These are phyloP conservation scores for Calocera viscosa DNA, from an alignment of 768 basidiomycete genomes.

Conservation along the genomic window DNA sequence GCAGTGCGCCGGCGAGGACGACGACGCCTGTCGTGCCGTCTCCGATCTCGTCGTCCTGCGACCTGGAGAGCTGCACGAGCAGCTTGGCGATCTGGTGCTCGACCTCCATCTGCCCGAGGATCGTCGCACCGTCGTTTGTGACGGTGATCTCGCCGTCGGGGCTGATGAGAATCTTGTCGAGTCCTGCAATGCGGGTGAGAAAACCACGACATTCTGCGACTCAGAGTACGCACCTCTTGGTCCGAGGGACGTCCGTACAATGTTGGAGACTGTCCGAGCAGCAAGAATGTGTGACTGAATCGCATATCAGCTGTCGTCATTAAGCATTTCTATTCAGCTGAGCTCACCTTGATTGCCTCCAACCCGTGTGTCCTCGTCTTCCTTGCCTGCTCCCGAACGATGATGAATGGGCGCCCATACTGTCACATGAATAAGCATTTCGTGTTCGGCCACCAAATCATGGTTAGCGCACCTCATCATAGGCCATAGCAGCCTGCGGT, in stretches of 20 bases:
- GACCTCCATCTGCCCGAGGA: slow-evolving; percentile 96
- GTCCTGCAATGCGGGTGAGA: slow-evolving; percentile 38
- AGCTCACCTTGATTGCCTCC: slow-evolving; percentile 82
- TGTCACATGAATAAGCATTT: slow-evolving; percentile 23
- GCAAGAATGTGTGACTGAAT: slow-evolving; percentile 85
- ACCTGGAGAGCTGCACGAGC: slow-evolving; percentile 89
- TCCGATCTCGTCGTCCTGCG: slow-evolving; percentile 98
- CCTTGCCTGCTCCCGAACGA: slow-evolving; percentile 82
- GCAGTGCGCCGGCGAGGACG: slow-evolving; percentile 91
- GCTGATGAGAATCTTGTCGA: slow-evolving; percentile 89
- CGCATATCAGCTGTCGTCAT: slow-evolving; percentile 7
- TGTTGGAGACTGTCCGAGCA: slow-evolving; percentile 84
- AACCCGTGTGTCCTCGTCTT: slow-evolving; percentile 86
- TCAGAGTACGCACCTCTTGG: slow-evolving; percentile 58
- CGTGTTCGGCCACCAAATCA: background rate
- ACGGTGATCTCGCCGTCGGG: slow-evolving; percentile 98
- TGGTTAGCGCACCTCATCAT: background rate
- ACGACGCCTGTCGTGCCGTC: slow-evolving; percentile 99
- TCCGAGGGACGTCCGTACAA: slow-evolving; percentile 87
- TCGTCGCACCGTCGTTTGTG: slow-evolving; percentile 98
- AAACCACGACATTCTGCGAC: background rate
- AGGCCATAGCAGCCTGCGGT: background rate
- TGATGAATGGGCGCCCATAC: slow-evolving; percentile 97
- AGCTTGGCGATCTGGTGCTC: slow-evolving; percentile 99
- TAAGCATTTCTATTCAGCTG: background rate